phyloP scores from a whole-genome alignment of 202 grass and related monocot genomes.

The Hordeum pubiflorum region DNA sequence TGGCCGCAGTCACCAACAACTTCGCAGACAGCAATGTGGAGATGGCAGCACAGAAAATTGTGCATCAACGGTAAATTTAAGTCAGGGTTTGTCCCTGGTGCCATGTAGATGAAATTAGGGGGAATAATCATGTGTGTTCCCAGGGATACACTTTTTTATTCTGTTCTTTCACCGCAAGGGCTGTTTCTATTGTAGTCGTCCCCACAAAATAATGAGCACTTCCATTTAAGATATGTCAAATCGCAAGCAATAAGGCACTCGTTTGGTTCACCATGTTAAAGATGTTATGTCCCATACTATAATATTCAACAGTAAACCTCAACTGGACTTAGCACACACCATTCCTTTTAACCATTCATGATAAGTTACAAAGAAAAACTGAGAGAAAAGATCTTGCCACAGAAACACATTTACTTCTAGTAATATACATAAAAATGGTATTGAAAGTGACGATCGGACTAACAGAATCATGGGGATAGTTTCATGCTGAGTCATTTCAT shows the following conservation, averaged over 20 bases:
- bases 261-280: neutral
- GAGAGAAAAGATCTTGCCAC: neutral
- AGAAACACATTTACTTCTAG: neutral
- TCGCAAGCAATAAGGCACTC: neutral
- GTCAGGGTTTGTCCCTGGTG: neutral
- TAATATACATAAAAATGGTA: neutral
- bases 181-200: too few relatives aligned
- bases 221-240: neutral
- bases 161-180: too few relatives aligned
- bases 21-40: neutral
- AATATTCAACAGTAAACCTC: neutral
- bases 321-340: neutral
- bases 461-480: constrained; percentile 29
- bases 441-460: neutral
- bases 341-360: neutral
- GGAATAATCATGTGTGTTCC: neutral
- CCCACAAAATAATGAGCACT: neutral
- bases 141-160: neutral
- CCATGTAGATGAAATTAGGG: neutral
- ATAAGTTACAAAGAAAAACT: neutral
- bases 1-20: neutral
- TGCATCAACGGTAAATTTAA: neutral
- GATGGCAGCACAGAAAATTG: neutral
- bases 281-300: neutral
- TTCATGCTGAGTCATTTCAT: constrained; percentile 11